Conservation (phyloP, 495 filamentous ascomycete species). For the Hypomontagnella submonticulosa region DNA sequence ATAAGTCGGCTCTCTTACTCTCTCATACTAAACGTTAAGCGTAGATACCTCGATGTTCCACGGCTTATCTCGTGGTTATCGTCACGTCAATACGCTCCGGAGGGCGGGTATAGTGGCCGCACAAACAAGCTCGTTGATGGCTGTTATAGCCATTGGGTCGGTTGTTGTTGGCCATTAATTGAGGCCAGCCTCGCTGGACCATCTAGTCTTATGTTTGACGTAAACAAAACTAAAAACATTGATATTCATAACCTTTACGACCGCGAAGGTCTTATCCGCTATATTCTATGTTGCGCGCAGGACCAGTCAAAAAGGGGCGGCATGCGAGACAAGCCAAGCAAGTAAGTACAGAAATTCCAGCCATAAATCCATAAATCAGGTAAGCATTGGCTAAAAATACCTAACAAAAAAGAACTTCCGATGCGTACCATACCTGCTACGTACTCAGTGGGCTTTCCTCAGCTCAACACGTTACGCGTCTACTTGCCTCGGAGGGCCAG, state of each 20-base stretch:
- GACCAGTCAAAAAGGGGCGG: conserved; percentile 74
- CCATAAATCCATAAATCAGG: conserved; percentile 30
- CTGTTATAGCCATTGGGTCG: conserved; percentile 98
- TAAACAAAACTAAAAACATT: conserved; percentile 45
- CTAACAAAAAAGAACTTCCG: conserved; percentile 67
- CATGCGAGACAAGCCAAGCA: conserved; percentile 91
- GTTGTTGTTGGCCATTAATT: conserved; percentile 89
- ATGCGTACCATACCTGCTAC: conserved; percentile 94
- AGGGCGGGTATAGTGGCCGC: conserved; percentile 89
- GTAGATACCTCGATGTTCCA: conserved; percentile 80
- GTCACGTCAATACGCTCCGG: conserved; percentile 87
- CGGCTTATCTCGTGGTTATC: conserved; percentile 86
- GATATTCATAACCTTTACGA: conserved; percentile 70
- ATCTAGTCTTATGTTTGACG: conserved; percentile 43
- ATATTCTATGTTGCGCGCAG: conserved; percentile 91
- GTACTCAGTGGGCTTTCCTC: conserved; percentile 85
- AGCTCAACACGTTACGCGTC: conserved; percentile 79
- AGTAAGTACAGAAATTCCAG: conserved; percentile 65
- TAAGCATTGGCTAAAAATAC: conserved; percentile 33
- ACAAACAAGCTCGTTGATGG: conserved; percentile 99
- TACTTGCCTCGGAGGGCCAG: conserved; percentile 57
- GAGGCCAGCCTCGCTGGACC: conserved; percentile 77
- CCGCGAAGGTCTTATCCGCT: conserved; percentile 83
- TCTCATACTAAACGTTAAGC: conserved; percentile 29
- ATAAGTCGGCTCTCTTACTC: background rate